Evolutionary conservation across 257 asterid genomes (phyloP).

Genomic region (Nicotiana benthamiana): DNA sequence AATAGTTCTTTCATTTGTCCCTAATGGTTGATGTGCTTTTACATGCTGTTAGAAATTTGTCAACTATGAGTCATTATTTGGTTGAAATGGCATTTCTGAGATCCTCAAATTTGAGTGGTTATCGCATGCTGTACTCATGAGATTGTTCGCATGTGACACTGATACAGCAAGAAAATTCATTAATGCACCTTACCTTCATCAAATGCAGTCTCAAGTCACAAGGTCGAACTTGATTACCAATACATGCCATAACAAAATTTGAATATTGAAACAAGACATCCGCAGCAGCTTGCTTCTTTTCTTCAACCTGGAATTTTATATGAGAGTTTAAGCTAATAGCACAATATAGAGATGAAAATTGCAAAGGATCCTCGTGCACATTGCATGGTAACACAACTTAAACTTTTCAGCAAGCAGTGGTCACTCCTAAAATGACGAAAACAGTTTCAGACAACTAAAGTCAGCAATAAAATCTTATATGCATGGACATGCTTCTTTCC

Average conservation of each 20-base stretch:
- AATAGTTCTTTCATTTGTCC: background rate
- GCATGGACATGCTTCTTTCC: background rate
- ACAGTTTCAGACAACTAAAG: background rate
- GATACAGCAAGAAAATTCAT: background rate
- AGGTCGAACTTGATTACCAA: slow-evolving; percentile 83
- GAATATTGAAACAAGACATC: slow-evolving; percentile 85
- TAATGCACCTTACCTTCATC: slow-evolving; percentile 61
- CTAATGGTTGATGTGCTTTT: background rate
- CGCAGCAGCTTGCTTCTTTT: slow-evolving; percentile 93
- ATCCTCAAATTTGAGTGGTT: background rate
- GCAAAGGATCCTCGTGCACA: background rate
- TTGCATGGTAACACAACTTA: background rate
- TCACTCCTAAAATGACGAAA: background rate
- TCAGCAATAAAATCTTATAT: background rate
- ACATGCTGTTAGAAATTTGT: background rate
- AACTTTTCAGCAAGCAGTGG: background rate
- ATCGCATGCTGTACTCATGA: background rate
- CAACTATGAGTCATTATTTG: background rate
- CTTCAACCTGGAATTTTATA: slow-evolving; percentile 45
- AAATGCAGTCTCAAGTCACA: slow-evolving; percentile 91
- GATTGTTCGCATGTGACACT: background rate
- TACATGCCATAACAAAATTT: slow-evolving; percentile 69
- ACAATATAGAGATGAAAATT: background rate
- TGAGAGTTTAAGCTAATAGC: background rate
- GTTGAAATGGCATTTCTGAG: background rate